Percentiles rank a stretch among this genome's conserved stretches.
Evolutionary conservation across 805 yeast species (phyloP).

Genomic region (Peterozyma xylosa): DNA sequence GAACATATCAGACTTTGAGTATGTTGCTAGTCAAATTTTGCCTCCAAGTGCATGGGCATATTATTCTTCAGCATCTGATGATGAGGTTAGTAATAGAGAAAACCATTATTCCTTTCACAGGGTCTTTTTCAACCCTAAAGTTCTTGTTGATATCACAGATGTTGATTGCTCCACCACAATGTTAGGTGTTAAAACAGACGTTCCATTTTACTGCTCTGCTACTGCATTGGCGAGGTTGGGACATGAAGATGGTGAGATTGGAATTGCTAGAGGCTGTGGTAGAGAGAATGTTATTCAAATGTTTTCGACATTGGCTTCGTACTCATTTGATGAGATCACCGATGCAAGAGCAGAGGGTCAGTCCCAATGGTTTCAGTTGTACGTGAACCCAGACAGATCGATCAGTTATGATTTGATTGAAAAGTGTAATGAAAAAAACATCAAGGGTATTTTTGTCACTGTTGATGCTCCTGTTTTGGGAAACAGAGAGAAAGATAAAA

Average conservation of each 20-base stretch:
- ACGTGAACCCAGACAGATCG: constrained; percentile 73
- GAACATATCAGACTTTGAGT: constrained; percentile 82
- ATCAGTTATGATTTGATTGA: constrained; percentile 53
- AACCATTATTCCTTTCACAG: constrained; percentile 87
- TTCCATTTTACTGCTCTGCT: constrained; percentile 86
- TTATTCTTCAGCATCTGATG: constrained; percentile 88
- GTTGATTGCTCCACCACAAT: constrained; percentile 66
- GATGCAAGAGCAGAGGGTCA: constrained; percentile 62
- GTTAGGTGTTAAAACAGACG: constrained; percentile 61
- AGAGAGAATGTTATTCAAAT: constrained; percentile 69
- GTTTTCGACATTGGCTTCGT: constrained; percentile 90
- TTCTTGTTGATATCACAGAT: constrained; percentile 72
- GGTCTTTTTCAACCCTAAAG: constrained; percentile 78
- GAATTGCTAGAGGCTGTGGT: constrained; percentile 77
- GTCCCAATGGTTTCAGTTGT: constrained; percentile 83
- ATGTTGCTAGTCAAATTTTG: constrained; percentile 73
- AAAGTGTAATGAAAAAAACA: constrained; percentile 66
- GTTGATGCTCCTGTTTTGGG: constrained; percentile 93
- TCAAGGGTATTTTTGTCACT: constrained; percentile 79
- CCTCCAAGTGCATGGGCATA: constrained; percentile 86
- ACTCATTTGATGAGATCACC: constrained; percentile 79
- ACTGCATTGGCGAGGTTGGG: constrained; percentile 91
- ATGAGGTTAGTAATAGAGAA: constrained; percentile 83
- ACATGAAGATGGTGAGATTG: constrained; percentile 88
- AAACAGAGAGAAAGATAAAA: constrained; percentile 83